Evolutionary conservation across 2,329 filamentous ascomycete species (phyloP).

Genomic region (Trichoderma pleuroti): DNA sequence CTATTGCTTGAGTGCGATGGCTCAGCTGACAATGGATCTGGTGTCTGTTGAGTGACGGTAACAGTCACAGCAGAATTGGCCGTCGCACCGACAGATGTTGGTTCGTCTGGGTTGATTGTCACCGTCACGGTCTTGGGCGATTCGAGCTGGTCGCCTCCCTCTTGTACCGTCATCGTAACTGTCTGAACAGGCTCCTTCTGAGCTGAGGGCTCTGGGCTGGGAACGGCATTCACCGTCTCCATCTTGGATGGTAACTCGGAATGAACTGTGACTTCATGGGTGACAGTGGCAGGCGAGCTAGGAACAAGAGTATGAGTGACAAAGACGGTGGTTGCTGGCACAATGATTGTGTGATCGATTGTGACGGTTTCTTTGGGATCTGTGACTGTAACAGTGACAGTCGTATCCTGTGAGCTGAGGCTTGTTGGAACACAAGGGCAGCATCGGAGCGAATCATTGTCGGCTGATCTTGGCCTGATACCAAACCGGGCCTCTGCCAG

Average conservation of each 20-base stretch:
- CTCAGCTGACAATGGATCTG: background rate
- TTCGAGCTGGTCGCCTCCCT: slow-evolving; percentile 5
- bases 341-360: slow-evolving; percentile 25
- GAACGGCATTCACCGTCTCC: background rate
- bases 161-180: slow-evolving; percentile 27
- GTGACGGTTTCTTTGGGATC: slow-evolving; percentile 29
- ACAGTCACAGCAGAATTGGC: background rate
- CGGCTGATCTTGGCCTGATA: slow-evolving; percentile 21
- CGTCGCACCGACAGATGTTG: background rate
- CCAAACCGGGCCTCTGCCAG: slow-evolving; percentile 28
- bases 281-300: background rate
- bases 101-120: background rate
- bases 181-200: background rate
- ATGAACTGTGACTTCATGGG: slow-evolving; percentile 19
- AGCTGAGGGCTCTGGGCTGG: background rate
- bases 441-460: slow-evolving; percentile 25
- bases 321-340: slow-evolving; percentile 22
- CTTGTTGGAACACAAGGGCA: slow-evolving; percentile 29
- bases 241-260: slow-evolving; percentile 18
- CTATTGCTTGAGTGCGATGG: background rate
- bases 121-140: slow-evolving; percentile 22
- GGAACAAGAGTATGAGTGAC: slow-evolving; percentile 13
- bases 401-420: slow-evolving; percentile 19
- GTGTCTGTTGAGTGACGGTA: background rate
- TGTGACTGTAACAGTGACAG: slow-evolving; percentile 28